Percentiles rank a stretch among this genome's conserved stretches.
These are phyloP conservation scores for Kurtzmaniella quercitrusa DNA, from an alignment of 1,139 yeast species.

Conservation along the genomic window DNA sequence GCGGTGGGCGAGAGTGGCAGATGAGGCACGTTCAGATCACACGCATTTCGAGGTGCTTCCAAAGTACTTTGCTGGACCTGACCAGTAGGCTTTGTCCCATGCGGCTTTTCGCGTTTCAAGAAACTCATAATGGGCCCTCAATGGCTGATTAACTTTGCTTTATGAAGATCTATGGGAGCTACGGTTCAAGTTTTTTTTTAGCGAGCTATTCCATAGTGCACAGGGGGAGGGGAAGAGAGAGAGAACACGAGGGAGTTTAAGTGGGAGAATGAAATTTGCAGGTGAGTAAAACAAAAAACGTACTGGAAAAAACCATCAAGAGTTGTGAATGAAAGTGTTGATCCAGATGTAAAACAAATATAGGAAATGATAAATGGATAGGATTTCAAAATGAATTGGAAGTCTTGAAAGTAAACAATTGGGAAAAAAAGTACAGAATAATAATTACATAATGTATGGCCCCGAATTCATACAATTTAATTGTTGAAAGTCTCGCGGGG, in stretches of 20 bases:
- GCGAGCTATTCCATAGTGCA: neutral
- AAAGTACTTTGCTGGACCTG: neutral
- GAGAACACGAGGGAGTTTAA: neutral
- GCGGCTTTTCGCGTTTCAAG: constrained; percentile 8
- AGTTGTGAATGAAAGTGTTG: neutral
- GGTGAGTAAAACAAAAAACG: too few species aligned
- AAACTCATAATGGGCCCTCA: constrained; percentile 6
- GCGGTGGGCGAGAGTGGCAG: constrained; percentile 2
- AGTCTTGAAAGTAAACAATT: too few species aligned
- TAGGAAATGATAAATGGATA: too few species aligned
- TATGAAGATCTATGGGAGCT: neutral
- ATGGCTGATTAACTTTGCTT: neutral
- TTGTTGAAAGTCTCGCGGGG: too few species aligned
- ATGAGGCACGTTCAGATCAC: neutral
- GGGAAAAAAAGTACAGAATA: too few species aligned
- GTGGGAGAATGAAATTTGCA: too few species aligned
- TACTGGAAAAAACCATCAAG: neutral
- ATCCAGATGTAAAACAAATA: too few species aligned
- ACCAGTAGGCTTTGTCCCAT: constrained; percentile 1
- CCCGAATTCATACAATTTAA: too few species aligned
- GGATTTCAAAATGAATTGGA: too few species aligned
- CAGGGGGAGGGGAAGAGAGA: too few species aligned
- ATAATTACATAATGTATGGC: too few species aligned
- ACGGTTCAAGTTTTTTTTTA: neutral
- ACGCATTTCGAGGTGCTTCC: constrained; percentile 6